Percentiles rank a stretch among this genome's conserved stretches.
Conservation (phyloP, 2,329 filamentous ascomycete species). For the Stagonosporopsis vannaccii region DNA sequence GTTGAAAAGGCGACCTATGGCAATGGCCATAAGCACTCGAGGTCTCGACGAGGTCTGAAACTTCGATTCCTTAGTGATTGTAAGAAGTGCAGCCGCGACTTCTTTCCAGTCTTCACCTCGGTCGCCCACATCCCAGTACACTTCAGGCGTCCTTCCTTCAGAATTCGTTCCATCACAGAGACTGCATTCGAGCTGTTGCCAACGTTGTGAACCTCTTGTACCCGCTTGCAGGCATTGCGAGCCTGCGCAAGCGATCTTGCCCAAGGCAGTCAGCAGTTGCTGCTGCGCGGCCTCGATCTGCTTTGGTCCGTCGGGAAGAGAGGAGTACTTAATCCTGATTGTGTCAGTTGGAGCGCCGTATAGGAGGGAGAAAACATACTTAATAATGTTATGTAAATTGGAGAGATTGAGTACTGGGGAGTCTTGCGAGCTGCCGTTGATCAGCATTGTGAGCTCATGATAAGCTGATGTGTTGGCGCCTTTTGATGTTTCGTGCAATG, state of each 20-base stretch:
- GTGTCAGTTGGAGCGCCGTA: slow-evolving; percentile 17
- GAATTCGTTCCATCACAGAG: slow-evolving; percentile 33
- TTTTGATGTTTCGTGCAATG: slow-evolving; percentile 21
- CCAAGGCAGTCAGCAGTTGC: slow-evolving; percentile 38
- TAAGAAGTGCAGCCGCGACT: slow-evolving; percentile 37
- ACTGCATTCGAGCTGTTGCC: slow-evolving; percentile 27
- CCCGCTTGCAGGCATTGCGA: slow-evolving; percentile 29
- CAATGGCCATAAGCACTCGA: slow-evolving; percentile 43
- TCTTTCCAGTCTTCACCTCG: slow-evolving; percentile 44
- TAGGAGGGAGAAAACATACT: slow-evolving; percentile 26
- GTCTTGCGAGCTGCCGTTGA: slow-evolving; percentile 36
- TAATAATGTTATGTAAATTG: slow-evolving; percentile 33
- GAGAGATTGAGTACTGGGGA: slow-evolving; percentile 31
- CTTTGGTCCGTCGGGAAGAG: slow-evolving; percentile 23
- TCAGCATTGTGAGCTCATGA: slow-evolving; percentile 26
- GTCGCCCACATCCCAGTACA: slow-evolving; percentile 36
- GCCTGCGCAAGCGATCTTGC: slow-evolving; percentile 46
- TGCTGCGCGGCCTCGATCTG: slow-evolving; percentile 29
- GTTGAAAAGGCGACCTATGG: slow-evolving; percentile 70
- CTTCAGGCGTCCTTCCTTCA: slow-evolving; percentile 1
- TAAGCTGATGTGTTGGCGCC: slow-evolving; percentile 25
- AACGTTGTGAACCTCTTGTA: slow-evolving; percentile 10
- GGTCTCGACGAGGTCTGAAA: slow-evolving; percentile 41
- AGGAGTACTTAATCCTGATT: slow-evolving; percentile 34
- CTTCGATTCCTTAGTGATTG: slow-evolving; percentile 37